A percentile compares a stretch with the other conserved stretches of the same genome.
Evolutionary conservation across 73 alveolate genomes (phyloP).

Genomic region (Paramecium sexaurelia): DNA sequence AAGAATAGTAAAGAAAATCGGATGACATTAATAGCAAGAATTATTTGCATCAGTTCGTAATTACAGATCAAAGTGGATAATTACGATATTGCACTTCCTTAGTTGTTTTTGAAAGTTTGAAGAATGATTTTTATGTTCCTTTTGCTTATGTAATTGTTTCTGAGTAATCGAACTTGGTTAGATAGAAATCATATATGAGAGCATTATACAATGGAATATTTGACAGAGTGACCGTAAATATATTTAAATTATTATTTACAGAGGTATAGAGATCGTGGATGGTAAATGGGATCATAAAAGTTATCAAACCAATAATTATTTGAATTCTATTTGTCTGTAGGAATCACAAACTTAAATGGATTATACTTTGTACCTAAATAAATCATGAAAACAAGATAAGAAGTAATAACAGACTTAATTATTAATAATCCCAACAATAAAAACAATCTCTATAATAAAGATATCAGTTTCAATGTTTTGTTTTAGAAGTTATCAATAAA

Average conservation of each 20-base stretch:
- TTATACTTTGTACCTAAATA: background rate
- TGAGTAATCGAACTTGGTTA: background rate
- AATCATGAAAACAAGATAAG: slow-evolving; percentile 17
- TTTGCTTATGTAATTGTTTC: slow-evolving; percentile 6
- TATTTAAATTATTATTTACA: background rate
- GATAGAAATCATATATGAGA: background rate
- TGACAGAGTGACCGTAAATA: slow-evolving; percentile 1
- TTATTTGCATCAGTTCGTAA: background rate
- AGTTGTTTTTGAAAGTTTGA: background rate
- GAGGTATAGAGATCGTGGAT: slow-evolving; percentile 37
- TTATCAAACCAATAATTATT: background rate
- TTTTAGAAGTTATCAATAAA: slow-evolving; percentile 27
- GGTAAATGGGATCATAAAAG: background rate
- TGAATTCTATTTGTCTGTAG: slow-evolving; percentile 25
- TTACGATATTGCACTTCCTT: background rate
- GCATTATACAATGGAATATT: slow-evolving; percentile 21
- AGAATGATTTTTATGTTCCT: background rate
- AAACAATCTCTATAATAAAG: slow-evolving; percentile 40
- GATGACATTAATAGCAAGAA: slow-evolving; percentile 41
- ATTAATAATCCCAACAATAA: background rate
- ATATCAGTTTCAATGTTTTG: slow-evolving; percentile 31
- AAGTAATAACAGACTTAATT: slow-evolving; percentile 2
- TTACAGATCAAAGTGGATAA: slow-evolving; percentile 20
- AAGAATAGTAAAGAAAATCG: background rate
- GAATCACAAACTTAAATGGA: background rate